Evolutionary conservation across 257 asterid genomes (phyloP), one percentile per base, ranked within the genome.

Genomic region (Agastache rugosa): DNA sequence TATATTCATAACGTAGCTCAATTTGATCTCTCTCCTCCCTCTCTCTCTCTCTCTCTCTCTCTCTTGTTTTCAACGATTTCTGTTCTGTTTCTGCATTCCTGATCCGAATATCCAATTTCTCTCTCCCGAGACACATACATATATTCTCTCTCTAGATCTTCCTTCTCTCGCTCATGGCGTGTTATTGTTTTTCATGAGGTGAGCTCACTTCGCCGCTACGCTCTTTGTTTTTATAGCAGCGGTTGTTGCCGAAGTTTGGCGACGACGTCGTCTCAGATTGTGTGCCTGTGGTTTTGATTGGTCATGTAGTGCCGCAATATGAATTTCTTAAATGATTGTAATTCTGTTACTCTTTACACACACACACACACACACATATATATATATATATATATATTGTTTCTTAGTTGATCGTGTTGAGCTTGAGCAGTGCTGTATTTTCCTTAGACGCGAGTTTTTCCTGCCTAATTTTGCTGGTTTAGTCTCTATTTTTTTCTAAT

Each of bases 21-120:
- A n/a, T n/a, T n/a, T n/a, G n/a, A n/a, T 70, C 72, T 64, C 61
- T n/a, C n/a, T n/a, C n/a, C n/a, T n/a, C n/a, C n/a, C n/a, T n/a
- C n/a, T n/a, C n/a, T n/a, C n/a, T n/a, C n/a, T n/a, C n/a, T n/a
- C n/a, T n/a, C n/a, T n/a, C n/a, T 70, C 67, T 61, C 71, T 77
- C 81, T 63, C 80, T 87, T 70, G 89, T 79, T 86, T 81, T 64
- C 79, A 77, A 82, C 92, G 86, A 71, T 78, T 25, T 75, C 71
- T 73, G 74, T 61, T 78, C 70, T 79, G 65, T 79, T 72, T 41
- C 75, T 60, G 72, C 86, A 80, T 84, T 87, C 64, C 79, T 72
- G 80, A 79, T 84, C 84, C 81, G 69, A 61, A 69, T 77, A 79
- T 75, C 74, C 74, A 77, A 41, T 63, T 72, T 64, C 41, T 62